Conservation (phyloP, 2,329 filamentous ascomycete species). For the Escovopsis sp. region DNA sequence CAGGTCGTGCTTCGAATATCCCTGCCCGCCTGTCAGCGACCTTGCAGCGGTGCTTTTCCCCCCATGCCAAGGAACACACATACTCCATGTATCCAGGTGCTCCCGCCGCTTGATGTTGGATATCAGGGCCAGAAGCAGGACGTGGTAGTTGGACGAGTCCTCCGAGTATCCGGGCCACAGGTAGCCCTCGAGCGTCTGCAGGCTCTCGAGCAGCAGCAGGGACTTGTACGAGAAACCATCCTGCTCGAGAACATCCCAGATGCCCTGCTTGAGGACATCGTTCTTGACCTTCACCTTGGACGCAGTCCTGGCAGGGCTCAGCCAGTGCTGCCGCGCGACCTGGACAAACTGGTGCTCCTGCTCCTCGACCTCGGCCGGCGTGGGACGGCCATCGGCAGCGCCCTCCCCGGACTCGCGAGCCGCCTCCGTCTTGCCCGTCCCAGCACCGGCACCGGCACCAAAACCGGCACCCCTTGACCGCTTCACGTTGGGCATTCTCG, state of each 20-base stretch:
- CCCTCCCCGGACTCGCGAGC: constrained; percentile 22
- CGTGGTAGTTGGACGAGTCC: constrained; percentile 80
- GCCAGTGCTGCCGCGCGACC: constrained; percentile 75
- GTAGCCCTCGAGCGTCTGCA: constrained; percentile 86
- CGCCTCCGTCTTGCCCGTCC: constrained; percentile 23
- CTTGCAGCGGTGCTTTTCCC: not conserved
- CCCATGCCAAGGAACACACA: constrained; percentile 11
- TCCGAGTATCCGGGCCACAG: constrained; percentile 89
- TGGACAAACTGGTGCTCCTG: constrained; percentile 59
- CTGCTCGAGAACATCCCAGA: constrained; percentile 80
- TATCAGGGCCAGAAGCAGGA: constrained; percentile 73
- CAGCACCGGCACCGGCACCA: constrained; percentile 6
- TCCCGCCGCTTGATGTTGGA: constrained; percentile 81
- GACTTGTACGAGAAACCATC: constrained; percentile 65
- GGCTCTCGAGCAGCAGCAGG: constrained; percentile 69
- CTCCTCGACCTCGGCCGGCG: constrained; percentile 54
- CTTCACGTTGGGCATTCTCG: constrained; percentile 43
- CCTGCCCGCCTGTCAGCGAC: constrained; percentile 27
- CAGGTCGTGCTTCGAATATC: constrained; percentile 60
- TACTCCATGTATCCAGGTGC: constrained; percentile 75
- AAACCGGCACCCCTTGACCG: constrained; percentile 37
- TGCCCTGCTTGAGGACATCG: constrained; percentile 68
- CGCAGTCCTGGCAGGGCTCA: constrained; percentile 46
- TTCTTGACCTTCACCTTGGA: constrained; percentile 62
- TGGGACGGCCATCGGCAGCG: constrained; percentile 26